Conservation (phyloP, 2,329 filamentous ascomycete species). For the Sclerotinia minor region DNA sequence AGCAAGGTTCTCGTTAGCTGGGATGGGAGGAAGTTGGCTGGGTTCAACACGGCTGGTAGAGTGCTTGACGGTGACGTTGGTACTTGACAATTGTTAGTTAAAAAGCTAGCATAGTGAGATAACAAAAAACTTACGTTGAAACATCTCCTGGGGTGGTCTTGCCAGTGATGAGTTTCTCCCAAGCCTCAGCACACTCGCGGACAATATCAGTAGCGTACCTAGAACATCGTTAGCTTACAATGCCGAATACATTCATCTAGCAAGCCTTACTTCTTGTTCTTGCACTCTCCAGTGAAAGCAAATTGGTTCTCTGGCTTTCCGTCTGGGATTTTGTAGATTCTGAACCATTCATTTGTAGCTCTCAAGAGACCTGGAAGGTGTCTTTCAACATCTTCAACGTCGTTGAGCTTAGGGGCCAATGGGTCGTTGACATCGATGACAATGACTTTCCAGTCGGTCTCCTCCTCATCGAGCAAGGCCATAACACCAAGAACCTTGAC, state of each 20-base stretch:
- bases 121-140: slow-evolving; percentile 65
- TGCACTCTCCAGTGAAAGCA: slow-evolving; percentile 99
- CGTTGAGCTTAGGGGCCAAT: slow-evolving; percentile 92
- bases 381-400: slow-evolving; percentile 97
- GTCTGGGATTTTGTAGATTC: slow-evolving; percentile 99
- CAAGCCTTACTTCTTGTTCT: slow-evolving; percentile 86
- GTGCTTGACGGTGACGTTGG: slow-evolving; percentile 75
- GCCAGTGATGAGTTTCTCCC: slow-evolving; percentile 93
- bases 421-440: slow-evolving; percentile 99
- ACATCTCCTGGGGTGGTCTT: slow-evolving; percentile 78
- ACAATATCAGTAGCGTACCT: slow-evolving; percentile 94
- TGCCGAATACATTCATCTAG: neutral
- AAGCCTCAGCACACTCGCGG: slow-evolving; percentile 93
- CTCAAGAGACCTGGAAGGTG: slow-evolving; percentile 95
- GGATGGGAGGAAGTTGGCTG: slow-evolving; percentile 73
- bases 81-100: slow-evolving; percentile 53
- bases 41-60: slow-evolving; percentile 71
- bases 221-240: slow-evolving; percentile 27
- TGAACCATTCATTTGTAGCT: slow-evolving; percentile 99
- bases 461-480: slow-evolving; percentile 98
- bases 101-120: neutral
- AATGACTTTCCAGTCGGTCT: slow-evolving; percentile 99
- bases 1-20: slow-evolving; percentile 73
- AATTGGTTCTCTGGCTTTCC: slow-evolving; percentile 99
- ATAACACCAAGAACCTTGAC: slow-evolving; percentile 99